Conservation (phyloP, 176 grass and related monocot species). For the Juncus inflexus region DNA sequence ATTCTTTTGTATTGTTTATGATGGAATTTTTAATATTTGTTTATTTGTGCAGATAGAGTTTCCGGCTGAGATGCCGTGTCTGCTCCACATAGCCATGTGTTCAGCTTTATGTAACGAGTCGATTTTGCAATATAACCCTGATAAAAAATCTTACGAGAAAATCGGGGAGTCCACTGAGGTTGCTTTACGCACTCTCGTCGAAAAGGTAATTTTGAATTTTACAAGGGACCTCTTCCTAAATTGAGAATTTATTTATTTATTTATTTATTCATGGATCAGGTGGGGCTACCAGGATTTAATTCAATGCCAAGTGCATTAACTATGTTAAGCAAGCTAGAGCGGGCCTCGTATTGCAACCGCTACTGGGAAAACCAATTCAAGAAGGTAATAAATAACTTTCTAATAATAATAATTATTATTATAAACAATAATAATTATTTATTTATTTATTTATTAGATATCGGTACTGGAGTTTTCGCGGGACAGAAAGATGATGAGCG, state of each 20-base stretch:
- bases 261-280: slow-evolving; percentile 40
- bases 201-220: slow-evolving; percentile 52
- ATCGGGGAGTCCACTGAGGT: slow-evolving; percentile 99
- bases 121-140: slow-evolving; percentile 93
- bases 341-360: slow-evolving; percentile 90
- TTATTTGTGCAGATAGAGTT: slow-evolving; percentile 79
- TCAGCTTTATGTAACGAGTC: slow-evolving; percentile 98
- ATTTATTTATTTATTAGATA: slow-evolving; percentile 44
- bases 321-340: slow-evolving; percentile 87
- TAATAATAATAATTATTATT: slow-evolving; percentile 8
- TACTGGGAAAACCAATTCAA: slow-evolving; percentile 99
- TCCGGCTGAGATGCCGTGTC: slow-evolving; percentile 91
- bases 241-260: background rate
- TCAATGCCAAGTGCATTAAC: slow-evolving; percentile 95
- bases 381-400: slow-evolving; percentile 60
- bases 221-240: background rate
- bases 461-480: slow-evolving; percentile 88
- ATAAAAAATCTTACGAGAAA: slow-evolving; percentile 92
- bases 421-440: slow-evolving; percentile 22
- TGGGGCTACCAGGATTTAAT: slow-evolving; percentile 99
- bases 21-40: background rate
- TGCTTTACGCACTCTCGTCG: slow-evolving; percentile 87
- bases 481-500: slow-evolving; percentile 99
- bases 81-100: slow-evolving; percentile 97
- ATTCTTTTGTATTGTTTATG: background rate